A percentile compares a stretch with the other conserved stretches of the same genome.
phyloP scores from a whole-genome alignment of 2,329 filamentous ascomycete species.

The Xylaria sp. region DNA sequence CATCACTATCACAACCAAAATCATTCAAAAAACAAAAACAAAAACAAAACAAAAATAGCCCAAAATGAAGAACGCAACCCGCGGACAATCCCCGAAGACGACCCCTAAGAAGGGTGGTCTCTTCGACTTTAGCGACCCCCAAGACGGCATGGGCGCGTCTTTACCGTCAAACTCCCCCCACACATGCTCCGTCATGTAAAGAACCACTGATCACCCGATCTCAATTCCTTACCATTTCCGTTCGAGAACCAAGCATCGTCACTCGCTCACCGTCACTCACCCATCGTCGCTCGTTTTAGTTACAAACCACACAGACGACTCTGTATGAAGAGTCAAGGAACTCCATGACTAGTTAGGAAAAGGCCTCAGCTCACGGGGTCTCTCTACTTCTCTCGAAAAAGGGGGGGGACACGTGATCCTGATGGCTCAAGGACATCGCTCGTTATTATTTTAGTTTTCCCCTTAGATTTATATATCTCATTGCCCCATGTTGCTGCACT shows the following conservation, averaged over 20 bases:
- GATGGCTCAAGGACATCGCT: not conserved
- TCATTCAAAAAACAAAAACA: not conserved
- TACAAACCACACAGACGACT: not conserved
- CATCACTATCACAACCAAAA: not conserved
- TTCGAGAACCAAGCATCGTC: not conserved
- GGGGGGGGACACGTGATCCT: not conserved
- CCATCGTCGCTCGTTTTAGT: not conserved
- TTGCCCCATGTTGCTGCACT: not conserved
- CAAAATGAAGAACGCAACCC: slow-evolving; percentile 27
- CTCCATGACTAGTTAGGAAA: not conserved
- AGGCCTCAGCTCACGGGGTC: not conserved
- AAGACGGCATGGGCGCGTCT: slow-evolving; percentile 14
- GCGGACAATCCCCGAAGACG: slow-evolving; percentile 18
- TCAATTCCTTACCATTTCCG: not conserved
- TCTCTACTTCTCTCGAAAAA: not conserved
- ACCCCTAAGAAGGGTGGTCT: slow-evolving; percentile 26
- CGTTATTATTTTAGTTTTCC: not conserved
- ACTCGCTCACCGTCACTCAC: not conserved
- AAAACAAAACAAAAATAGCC: too few species aligned
- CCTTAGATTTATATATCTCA: slow-evolving; percentile 7
- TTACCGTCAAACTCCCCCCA: not conserved
- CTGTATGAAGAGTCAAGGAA: not conserved
- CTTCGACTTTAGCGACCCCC: slow-evolving; percentile 24
- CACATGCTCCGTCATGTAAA: slow-evolving; percentile 23
- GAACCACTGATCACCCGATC: not conserved